Base-by-base conservation (phyloP, 2,329 filamentous ascomycete species). In the Sclerotiophoma versabilis region DNA sequence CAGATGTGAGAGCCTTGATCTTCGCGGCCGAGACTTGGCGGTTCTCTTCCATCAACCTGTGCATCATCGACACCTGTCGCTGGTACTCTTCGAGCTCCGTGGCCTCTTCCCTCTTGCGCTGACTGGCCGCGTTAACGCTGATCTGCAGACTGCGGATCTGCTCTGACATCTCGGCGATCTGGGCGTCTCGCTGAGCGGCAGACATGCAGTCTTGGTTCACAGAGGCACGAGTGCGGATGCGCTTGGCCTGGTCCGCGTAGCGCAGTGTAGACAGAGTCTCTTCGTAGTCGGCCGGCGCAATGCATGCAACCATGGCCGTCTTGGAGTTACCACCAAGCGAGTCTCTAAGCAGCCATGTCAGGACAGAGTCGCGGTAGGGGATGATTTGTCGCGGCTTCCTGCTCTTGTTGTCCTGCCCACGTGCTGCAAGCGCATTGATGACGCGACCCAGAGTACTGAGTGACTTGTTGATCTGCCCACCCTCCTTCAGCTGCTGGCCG, bases 401-500 rank as follows among this genome's bases (percentile, higher is more conserved):
- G 32, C 70, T 64, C 23, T 73, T 70, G 39, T 72, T 71, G 23
- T 69, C 72, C 10, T 77, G 72, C 32, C 78, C 74, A 25, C 91
- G 91, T 65, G 90, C 87, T 41, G 83, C 91, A 23, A 99, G 83
- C 1, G 95, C 93, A 25, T 93, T 93, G 74, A 99, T 99, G 42
- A 99, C 95, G 47, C 95, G 89, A 4, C 95, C 95, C 9, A 99
- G 85, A 0, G 95, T 98, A 0, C 93, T 97, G 30, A 99, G 85
- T 9, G 93, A 98, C 78, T 98, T 97, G 83, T 99, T 99, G 84
- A 99, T 99, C 75, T 98, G 97, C 68, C 91, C 93, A 44, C 95
- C 95, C 77, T 99, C 95, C 52, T 93, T 88, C 19, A 99, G 84
- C 26, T 95, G 87, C 66, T 89, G 87, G 11, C 95, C 95, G 0